Percentiles rank a stretch among this genome's conserved stretches.
These are phyloP conservation scores for Backusella sp. DNA, from an alignment of 192 early-diverging fungal genomes.

Conservation along the genomic window DNA sequence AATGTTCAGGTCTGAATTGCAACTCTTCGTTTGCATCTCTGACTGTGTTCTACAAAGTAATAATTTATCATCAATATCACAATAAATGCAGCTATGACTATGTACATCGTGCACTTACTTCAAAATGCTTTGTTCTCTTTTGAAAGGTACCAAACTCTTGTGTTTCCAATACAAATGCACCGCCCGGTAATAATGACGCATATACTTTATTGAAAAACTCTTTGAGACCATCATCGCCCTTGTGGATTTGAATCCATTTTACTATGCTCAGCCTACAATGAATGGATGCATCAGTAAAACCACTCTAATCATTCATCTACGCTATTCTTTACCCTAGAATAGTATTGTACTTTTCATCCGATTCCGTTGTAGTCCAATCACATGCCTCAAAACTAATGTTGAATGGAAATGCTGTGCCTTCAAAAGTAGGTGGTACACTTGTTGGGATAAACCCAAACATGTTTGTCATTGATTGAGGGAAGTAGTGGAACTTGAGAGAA, in stretches of 20 bases:
- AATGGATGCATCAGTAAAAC: not conserved
- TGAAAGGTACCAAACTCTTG: conserved; percentile 58
- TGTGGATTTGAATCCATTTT: conserved; percentile 83
- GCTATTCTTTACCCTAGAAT: conserved; percentile 53
- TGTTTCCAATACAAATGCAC: conserved; percentile 69
- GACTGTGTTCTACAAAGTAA: not conserved
- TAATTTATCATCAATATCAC: not conserved
- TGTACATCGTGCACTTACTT: conserved; percentile 15
- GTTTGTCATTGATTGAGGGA: conserved; percentile 45
- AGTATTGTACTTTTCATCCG: conserved; percentile 53
- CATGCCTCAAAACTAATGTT: conserved; percentile 59
- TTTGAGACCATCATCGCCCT: conserved; percentile 67
- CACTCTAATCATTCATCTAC: not conserved
- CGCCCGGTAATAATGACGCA: conserved; percentile 50
- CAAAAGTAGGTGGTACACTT: conserved; percentile 9
- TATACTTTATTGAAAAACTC: conserved; percentile 68
- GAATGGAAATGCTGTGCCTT: conserved; percentile 48
- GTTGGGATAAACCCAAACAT: conserved; percentile 42
- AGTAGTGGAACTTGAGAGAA: conserved; percentile 43
- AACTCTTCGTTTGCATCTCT: conserved; percentile 1
- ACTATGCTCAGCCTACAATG: conserved; percentile 56
- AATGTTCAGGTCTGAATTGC: not conserved
- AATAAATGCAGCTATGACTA: not conserved
- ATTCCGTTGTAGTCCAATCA: conserved; percentile 55
- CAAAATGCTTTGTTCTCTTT: conserved; percentile 43